These are phyloP conservation scores for Centella asiatica DNA, from an alignment of 129 eudicot species.

Conservation along the genomic window DNA sequence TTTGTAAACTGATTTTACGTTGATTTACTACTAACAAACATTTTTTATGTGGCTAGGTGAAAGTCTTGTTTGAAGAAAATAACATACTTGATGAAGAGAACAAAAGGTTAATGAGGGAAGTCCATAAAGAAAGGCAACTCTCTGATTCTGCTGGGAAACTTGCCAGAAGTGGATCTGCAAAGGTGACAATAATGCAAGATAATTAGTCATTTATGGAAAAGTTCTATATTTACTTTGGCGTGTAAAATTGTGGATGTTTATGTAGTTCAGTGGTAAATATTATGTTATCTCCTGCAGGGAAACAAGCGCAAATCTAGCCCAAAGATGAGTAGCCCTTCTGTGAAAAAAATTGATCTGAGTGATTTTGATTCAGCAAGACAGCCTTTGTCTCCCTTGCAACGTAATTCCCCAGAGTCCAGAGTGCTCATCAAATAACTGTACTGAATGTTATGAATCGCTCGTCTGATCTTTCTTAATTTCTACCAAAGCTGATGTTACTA, in stretches of 20 bases:
- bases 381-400: conserved; percentile 54
- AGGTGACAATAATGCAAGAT: conserved; percentile 42
- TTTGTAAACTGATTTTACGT: background rate
- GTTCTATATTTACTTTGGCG: background rate
- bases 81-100: conserved; percentile 49
- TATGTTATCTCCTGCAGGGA: conserved; percentile 44
- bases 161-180: conserved; percentile 47
- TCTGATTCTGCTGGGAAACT: conserved; percentile 56
- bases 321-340: conserved; percentile 51
- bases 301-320: conserved; percentile 68
- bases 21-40: conserved; percentile 5
- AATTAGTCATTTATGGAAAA: background rate
- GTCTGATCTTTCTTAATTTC: background rate
- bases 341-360: conserved; percentile 49
- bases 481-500: background rate
- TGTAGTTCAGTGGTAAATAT: background rate
- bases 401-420: conserved; percentile 51
- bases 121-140: conserved; percentile 35
- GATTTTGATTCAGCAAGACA: conserved; percentile 44
- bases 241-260: background rate
- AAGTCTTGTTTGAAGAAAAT: conserved; percentile 56
- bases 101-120: conserved; percentile 47
- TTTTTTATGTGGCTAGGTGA: conserved; percentile 40
- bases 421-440: conserved; percentile 1
- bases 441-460: background rate